These are phyloP conservation scores for Calonectria honghensis DNA, from an alignment of 2,329 filamentous ascomycete species.

Conservation along the genomic window DNA sequence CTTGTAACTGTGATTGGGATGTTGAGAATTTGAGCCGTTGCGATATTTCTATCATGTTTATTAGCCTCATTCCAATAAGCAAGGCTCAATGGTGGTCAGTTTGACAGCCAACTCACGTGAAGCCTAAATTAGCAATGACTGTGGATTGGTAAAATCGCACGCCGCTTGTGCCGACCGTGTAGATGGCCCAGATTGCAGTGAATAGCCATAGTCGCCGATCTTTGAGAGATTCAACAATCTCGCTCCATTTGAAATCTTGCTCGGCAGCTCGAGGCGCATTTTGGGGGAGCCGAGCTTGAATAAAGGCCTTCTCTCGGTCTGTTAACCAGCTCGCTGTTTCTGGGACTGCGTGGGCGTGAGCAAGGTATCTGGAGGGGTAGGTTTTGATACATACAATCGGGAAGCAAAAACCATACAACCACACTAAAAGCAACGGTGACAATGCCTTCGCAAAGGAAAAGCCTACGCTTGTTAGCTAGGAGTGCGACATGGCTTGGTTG, in stretches of 20 bases:
- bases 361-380: neutral
- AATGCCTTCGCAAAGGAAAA: conserved; percentile 71
- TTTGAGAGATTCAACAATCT: conserved; percentile 64
- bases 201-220: conserved; percentile 67
- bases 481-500: neutral
- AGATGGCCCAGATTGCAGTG: conserved; percentile 65
- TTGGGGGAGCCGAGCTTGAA: conserved; percentile 66
- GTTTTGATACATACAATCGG: conserved; percentile 4
- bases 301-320: conserved; percentile 67
- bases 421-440: conserved; percentile 22
- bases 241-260: conserved; percentile 61
- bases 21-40: conserved; percentile 68
- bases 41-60: conserved; percentile 60
- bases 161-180: conserved; percentile 65
- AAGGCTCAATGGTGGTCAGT: too few species aligned
- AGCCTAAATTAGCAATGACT: conserved; percentile 60
- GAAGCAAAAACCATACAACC: conserved; percentile 21
- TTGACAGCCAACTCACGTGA: conserved; percentile 58
- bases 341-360: conserved; percentile 63
- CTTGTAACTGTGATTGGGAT: conserved; percentile 66
- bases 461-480: conserved; percentile 58
- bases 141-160: conserved; percentile 66
- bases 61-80: neutral
- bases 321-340: conserved; percentile 66
- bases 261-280: conserved; percentile 66